phyloP scores from a whole-genome alignment of 192 early-diverging fungal species.

The Rhizoclosmatium globosum region DNA sequence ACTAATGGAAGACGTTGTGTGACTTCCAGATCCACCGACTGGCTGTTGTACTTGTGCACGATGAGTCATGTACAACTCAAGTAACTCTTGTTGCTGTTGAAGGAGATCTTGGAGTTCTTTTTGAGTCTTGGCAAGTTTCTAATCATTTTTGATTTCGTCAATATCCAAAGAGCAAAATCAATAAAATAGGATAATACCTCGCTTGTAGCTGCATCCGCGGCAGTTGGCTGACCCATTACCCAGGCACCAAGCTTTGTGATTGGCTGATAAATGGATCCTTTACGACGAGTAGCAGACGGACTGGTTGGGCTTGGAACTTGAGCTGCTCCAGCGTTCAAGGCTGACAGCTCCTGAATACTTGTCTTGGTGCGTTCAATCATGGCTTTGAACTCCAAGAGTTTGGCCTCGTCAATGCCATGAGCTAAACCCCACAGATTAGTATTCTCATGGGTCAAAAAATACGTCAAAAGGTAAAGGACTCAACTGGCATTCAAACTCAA shows the following conservation, averaged over 20 bases:
- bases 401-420: constrained; percentile 17
- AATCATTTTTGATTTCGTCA: background rate
- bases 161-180: background rate
- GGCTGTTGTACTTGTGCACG: constrained; percentile 1
- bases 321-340: background rate
- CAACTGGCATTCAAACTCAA: constrained; percentile 27
- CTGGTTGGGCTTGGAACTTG: background rate
- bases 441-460: background rate
- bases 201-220: background rate
- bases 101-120: constrained; percentile 32
- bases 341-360: constrained; percentile 12
- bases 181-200: background rate
- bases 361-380: constrained; percentile 33
- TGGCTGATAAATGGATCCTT: background rate
- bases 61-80: constrained; percentile 23
- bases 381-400: constrained; percentile 15
- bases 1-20: background rate
- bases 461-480: background rate
- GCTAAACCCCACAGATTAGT: background rate
- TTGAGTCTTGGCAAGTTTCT: constrained; percentile 37
- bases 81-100: constrained; percentile 31
- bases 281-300: background rate
- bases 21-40: background rate
- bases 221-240: constrained; percentile 8
- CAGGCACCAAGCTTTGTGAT: constrained; percentile 14